Evolutionary conservation across 176 grass and related monocot species (phyloP).

Genomic region (Triticum turgidum): DNA sequence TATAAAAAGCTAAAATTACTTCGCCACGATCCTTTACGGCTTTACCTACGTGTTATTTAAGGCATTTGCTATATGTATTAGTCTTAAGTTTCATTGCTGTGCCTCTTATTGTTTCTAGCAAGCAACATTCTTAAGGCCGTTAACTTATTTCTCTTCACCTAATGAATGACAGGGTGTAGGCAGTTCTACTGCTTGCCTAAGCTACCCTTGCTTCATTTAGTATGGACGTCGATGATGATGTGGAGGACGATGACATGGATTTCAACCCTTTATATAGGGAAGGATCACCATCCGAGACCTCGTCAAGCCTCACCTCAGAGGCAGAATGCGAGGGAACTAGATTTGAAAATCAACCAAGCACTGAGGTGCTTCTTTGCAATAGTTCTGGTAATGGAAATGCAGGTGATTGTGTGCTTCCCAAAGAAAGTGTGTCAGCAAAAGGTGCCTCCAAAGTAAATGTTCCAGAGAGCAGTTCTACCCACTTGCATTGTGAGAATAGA

Average conservation of each 20-base stretch:
- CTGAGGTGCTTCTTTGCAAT: background rate
- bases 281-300: constrained; percentile 68
- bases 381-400: constrained; percentile 24
- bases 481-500: constrained; percentile 18
- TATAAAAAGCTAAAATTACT: constrained; percentile 2
- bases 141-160: constrained; percentile 26
- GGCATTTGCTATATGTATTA: background rate
- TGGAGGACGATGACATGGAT: constrained; percentile 89
- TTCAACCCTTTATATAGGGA: constrained; percentile 73
- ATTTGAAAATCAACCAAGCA: constrained; percentile 28
- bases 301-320: constrained; percentile 79
- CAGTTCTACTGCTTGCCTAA: constrained; percentile 11
- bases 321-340: constrained; percentile 43
- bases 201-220: background rate
- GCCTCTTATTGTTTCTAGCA: background rate
- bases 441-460: constrained; percentile 4
- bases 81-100: background rate
- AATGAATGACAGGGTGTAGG: constrained; percentile 16
- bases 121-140: background rate
- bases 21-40: background rate
- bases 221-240: constrained; percentile 79
- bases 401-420: constrained; percentile 14
- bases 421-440: constrained; percentile 17
- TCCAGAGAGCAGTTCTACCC: constrained; percentile 18
- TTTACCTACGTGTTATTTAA: background rate